Base-by-base conservation (phyloP, 2,329 filamentous ascomycete species). In the Hypoxylon rubiginosum region DNA sequence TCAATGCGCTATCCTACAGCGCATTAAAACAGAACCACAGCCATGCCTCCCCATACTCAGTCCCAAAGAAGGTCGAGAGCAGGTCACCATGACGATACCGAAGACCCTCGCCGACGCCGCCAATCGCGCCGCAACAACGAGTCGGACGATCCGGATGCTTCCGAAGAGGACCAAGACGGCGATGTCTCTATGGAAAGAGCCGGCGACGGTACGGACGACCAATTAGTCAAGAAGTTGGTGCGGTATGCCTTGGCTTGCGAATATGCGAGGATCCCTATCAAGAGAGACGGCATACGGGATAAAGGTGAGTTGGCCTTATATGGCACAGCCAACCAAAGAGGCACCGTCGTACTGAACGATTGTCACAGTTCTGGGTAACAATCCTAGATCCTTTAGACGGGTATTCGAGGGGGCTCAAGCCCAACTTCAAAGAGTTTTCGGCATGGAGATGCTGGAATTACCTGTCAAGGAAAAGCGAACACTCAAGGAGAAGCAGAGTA, bases 381-480 rank as follows among this genome's bases (percentile, higher is more conserved):
- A 90, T 8, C 82, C 88, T 6, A 85, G 91, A 32, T 83, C 89
- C 36, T 98, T 97, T 78, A 94, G 89, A 76, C 78, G 81, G 11
- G 88, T 97, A 3, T 97, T 97, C 74, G 86, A 87, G 0, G 83
- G 86, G 43, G 93, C 95, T 45, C 95, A 99, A 77, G 79, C 82
- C 34, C 87, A 92, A 70, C 82, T 99, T 39, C 83, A 85, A 51
- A 81, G 82, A 1, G 85, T 90, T 0, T 98, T 97, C 79, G 96
- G 96, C n/a, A 97, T 98, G 94, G 87, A 94, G 77, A 87, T 99
- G 84, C 85, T 88, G 3, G 94, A 97, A 79, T 83, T 98, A 53
- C 94, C 96, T 0, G 83, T 86, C 1, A 88, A 87, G 74, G 95
- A 97, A 74, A 97, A 94, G 78, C 86, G 92, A 52, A 93, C 93